These are phyloP conservation scores for Fraxinus pennsylvanica DNA, from an alignment of 257 asterid species.

Conservation along the genomic window DNA sequence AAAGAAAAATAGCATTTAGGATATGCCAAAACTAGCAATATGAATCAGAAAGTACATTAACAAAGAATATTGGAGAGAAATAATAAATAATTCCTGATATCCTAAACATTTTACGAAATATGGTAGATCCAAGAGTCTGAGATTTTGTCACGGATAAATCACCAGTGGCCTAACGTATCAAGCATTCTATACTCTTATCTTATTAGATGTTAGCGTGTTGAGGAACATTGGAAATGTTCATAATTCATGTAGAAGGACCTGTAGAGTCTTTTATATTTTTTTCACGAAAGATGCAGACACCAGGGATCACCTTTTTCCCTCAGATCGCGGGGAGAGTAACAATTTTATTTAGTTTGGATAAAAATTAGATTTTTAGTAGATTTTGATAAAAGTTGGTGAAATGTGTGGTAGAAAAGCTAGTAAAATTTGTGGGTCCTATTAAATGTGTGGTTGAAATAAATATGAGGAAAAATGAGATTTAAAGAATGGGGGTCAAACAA, in stretches of 20 bases:
- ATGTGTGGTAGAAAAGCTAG: too few species aligned
- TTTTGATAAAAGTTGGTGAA: too few species aligned
- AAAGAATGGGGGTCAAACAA: too few species aligned
- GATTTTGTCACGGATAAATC: background rate
- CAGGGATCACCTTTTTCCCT: background rate
- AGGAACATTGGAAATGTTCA: conserved; percentile 1
- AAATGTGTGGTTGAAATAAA: too few species aligned
- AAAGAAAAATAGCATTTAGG: conserved; percentile 21
- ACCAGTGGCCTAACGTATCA: background rate
- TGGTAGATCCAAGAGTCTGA: background rate
- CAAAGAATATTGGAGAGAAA: background rate
- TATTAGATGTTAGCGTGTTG: background rate
- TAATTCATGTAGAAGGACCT: background rate
- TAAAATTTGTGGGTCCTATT: too few species aligned
- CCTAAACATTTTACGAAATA: conserved; percentile 1
- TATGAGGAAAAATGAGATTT: too few species aligned
- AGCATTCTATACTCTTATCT: background rate
- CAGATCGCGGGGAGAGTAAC: background rate
- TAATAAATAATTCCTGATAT: conserved; percentile 8
- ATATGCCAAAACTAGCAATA: conserved; percentile 17
- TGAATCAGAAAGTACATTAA: conserved; percentile 15
- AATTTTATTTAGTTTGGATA: background rate
- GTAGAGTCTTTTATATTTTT: background rate
- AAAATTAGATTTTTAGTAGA: too few species aligned
- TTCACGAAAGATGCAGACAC: background rate